Evolutionary conservation across 2,329 filamentous ascomycete species (phyloP).

Genomic region (Periconia digitata): DNA sequence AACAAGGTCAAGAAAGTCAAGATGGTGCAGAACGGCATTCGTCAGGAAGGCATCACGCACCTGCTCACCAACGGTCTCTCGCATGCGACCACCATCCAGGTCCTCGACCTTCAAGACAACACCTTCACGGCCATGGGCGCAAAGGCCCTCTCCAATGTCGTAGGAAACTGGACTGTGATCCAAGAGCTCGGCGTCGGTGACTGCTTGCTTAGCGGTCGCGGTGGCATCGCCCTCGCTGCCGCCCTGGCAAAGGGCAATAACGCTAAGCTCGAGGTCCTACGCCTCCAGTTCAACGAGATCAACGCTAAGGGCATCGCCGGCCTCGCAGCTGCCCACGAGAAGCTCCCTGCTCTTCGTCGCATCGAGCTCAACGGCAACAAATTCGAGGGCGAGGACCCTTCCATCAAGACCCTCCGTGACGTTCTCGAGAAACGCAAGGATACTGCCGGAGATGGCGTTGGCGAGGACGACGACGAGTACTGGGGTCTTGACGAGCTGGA

Average conservation of each 20-base stretch:
- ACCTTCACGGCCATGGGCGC: conserved; percentile 86
- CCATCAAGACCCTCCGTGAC: conserved; percentile 67
- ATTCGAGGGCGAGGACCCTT: conserved; percentile 81
- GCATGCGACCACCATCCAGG: conserved; percentile 67
- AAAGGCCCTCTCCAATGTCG: conserved; percentile 73
- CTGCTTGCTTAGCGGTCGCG: conserved; percentile 78
- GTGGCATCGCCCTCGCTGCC: conserved; percentile 70
- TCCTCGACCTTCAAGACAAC: conserved; percentile 94
- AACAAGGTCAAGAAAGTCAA: conserved; percentile 79
- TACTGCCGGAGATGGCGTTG: conserved; percentile 39
- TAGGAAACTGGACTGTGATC: conserved; percentile 73
- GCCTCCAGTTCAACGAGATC: conserved; percentile 94
- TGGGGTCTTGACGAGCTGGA: conserved; percentile 63
- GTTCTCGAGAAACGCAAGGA: conserved; percentile 75
- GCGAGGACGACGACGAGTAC: conserved; percentile 58
- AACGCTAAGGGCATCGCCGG: conserved; percentile 72
- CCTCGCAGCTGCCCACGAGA: conserved; percentile 68
- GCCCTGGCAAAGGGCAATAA: conserved; percentile 77
- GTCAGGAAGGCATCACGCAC: conserved; percentile 85
- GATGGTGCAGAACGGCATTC: conserved; percentile 98
- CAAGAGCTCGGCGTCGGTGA: conserved; percentile 87
- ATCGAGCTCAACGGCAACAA: conserved; percentile 97
- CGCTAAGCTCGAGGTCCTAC: conserved; percentile 74
- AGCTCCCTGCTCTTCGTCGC: conserved; percentile 75
- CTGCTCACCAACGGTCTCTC: conserved; percentile 78